Conservation (phyloP, 78 protist genomes). For the Tieghemostelium lacteum region DNA sequence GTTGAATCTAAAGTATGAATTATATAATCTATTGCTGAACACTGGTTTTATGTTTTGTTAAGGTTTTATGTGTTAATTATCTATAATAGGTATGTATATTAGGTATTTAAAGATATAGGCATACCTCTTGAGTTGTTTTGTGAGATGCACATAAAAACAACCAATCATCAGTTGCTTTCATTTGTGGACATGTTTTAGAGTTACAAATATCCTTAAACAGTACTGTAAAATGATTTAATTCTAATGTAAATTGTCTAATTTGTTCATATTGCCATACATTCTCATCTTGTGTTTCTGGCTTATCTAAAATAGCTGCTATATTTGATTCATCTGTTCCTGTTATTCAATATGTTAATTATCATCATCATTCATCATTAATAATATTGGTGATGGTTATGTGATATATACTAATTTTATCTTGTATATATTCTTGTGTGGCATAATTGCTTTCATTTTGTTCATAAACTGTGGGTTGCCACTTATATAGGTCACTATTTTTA, state of each 20-base stretch:
- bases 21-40: conserved; percentile 89
- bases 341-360: not conserved
- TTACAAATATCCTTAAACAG: conserved; percentile 79
- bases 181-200: conserved; percentile 80
- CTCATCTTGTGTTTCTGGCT: conserved; percentile 47
- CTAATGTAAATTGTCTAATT: conserved; percentile 81
- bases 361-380: not conserved
- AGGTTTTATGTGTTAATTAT: too few relatives aligned
- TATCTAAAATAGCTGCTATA: conserved; percentile 25
- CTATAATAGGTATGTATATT: too few relatives aligned
- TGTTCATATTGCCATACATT: conserved; percentile 82
- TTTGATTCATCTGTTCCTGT: conserved; percentile 38
- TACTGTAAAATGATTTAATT: conserved; percentile 66
- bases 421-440: conserved; percentile 75
- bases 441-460: conserved; percentile 43
- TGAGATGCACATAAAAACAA: conserved; percentile 91
- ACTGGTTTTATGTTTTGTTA: not conserved
- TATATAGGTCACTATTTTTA: conserved; percentile 39
- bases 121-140: conserved; percentile 82
- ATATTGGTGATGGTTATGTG: not conserved
- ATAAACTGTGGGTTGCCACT: conserved; percentile 26
- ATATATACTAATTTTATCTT: conserved; percentile 64
- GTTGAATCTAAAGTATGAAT: conserved; percentile 88
- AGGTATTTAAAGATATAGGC: not conserved
- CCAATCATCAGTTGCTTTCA: conserved; percentile 93